Base-by-base conservation (phyloP, 73 alveolate species). In the Paraurostyla sp. region DNA sequence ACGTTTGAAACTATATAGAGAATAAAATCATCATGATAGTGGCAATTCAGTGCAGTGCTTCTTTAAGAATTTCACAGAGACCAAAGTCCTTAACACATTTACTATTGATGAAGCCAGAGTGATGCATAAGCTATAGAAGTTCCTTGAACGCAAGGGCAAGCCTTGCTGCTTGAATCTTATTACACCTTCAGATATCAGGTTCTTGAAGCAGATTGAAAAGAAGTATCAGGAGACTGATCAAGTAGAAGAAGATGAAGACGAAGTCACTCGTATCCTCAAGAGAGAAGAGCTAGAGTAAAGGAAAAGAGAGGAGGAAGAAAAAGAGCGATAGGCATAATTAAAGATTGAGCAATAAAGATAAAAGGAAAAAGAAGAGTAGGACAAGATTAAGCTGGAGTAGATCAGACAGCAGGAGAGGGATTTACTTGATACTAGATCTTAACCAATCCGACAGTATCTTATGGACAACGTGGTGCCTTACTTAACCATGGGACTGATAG, bases 381-480 rank as follows among this genome's bases (percentile, higher is more conserved):
- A 78, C 0, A 52, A 23, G 18, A 45, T 15, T 1, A 78, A 78
- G 63, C 60, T 51, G 22, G 95, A 89, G 41, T 23, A 42, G 18
- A 83, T 89, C 40, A 83, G 89, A 81, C 84, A 95, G 82, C 88
- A 95, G 48, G 97, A 93, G 86, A 90, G 94, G 65, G 96, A 94
- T 76, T 84, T 95, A 59, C 89, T 95, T 63, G 99, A 95, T 86
- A 92, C 93, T 36, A 91, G 96, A 83, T 90, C 96, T 40, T 91
- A 93, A 84, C 97, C 95, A 15, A 80, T 95, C 71, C 82, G 98
- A 35, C 88, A 96, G 81, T 96, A 96, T 69, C 83, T 96, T 45
- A 97, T 97, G 49, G 99, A 96, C 85, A 96, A 96, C 84, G 98
- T 96, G 0, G 97, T 96, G 48, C 99, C 99, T 27, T 92, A 87